These are phyloP conservation scores for Pyrenochaeta sp. DNA, from an alignment of 2,329 filamentous ascomycete species.

Conservation along the genomic window DNA sequence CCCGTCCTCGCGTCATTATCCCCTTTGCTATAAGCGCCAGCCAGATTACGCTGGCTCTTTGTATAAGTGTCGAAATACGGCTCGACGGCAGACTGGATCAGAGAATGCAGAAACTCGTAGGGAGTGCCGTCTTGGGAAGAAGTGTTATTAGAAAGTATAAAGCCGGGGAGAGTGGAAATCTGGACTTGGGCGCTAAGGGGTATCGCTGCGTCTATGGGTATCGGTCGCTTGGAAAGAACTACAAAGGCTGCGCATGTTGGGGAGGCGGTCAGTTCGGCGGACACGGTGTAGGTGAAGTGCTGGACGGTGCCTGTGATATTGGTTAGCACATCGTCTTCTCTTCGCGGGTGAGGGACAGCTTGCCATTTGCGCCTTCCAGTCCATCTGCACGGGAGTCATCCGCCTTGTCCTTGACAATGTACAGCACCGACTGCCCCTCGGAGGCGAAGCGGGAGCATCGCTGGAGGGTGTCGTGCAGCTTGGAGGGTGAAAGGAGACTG, in stretches of 20 bases:
- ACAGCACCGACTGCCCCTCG: constrained; percentile 86
- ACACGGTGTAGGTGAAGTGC: constrained; percentile 77
- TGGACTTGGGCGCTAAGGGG: constrained; percentile 89
- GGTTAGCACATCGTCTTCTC: constrained; percentile 38
- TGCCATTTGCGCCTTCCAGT: constrained; percentile 42
- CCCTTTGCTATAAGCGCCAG: constrained; percentile 70
- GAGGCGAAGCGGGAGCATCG: constrained; percentile 88
- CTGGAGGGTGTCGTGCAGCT: constrained; percentile 80
- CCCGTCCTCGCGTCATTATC: constrained; percentile 93
- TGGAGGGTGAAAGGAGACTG: constrained; percentile 79
- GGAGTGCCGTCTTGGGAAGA: constrained; percentile 81
- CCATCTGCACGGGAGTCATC: constrained; percentile 50
- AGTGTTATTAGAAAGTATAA: constrained; percentile 71
- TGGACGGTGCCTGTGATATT: constrained; percentile 50
- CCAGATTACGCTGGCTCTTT: constrained; percentile 61
- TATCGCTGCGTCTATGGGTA: constrained; percentile 82
- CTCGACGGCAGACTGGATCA: constrained; percentile 88
- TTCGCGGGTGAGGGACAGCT: constrained; percentile 17
- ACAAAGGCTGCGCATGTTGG: constrained; percentile 84
- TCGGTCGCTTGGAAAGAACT: constrained; percentile 86
- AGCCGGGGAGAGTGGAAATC: constrained; percentile 88
- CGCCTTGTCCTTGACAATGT: constrained; percentile 84
- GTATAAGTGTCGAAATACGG: constrained; percentile 98
- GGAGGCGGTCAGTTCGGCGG: constrained; percentile 80
- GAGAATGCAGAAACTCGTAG: constrained; percentile 89